phyloP scores from a whole-genome alignment of 1,284 basidiomycete genomes.

The Irpex rosettiformis region DNA sequence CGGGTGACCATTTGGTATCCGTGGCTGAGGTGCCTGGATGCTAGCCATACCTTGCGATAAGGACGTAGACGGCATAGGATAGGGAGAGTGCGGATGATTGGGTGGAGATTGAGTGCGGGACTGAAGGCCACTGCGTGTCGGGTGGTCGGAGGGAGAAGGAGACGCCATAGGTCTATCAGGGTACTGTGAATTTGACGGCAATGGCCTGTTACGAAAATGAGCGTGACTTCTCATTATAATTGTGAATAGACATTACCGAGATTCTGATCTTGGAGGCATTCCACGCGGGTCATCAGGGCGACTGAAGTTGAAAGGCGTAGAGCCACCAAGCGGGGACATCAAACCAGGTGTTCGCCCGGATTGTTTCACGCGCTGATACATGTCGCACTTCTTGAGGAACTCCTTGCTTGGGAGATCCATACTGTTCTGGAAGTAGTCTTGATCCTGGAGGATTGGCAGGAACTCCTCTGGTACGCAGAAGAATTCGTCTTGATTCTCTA shows the following conservation, averaged over 20 bases:
- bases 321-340: slow-evolving; percentile 32
- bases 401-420: slow-evolving; percentile 86
- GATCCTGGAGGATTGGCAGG: slow-evolving; percentile 76
- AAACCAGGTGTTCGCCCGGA: slow-evolving; percentile 38
- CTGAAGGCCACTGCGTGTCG: slow-evolving; percentile 37
- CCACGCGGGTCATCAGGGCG: slow-evolving; percentile 26
- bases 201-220: background rate
- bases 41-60: slow-evolving; percentile 39
- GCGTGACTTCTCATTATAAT: background rate
- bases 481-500: slow-evolving; percentile 95
- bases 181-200: slow-evolving; percentile 27
- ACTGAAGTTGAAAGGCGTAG: slow-evolving; percentile 28
- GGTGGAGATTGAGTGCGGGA: slow-evolving; percentile 39
- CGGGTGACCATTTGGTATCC: slow-evolving; percentile 34
- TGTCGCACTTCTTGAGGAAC: slow-evolving; percentile 87
- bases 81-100: slow-evolving; percentile 36
- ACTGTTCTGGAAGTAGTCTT: slow-evolving; percentile 80
- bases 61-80: slow-evolving; percentile 40
- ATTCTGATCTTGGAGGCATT: slow-evolving; percentile 27
- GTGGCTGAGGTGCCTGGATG: slow-evolving; percentile 39
- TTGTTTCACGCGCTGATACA: slow-evolving; percentile 57
- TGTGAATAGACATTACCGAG: slow-evolving; percentile 20
- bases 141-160: slow-evolving; percentile 32
- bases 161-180: slow-evolving; percentile 33
- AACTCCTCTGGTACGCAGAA: slow-evolving; percentile 89